Percentiles rank a stretch among this genome's conserved stretches.
These are phyloP conservation scores for Hygrocybe punicea DNA, from an alignment of 768 basidiomycete genomes.

Conservation along the genomic window DNA sequence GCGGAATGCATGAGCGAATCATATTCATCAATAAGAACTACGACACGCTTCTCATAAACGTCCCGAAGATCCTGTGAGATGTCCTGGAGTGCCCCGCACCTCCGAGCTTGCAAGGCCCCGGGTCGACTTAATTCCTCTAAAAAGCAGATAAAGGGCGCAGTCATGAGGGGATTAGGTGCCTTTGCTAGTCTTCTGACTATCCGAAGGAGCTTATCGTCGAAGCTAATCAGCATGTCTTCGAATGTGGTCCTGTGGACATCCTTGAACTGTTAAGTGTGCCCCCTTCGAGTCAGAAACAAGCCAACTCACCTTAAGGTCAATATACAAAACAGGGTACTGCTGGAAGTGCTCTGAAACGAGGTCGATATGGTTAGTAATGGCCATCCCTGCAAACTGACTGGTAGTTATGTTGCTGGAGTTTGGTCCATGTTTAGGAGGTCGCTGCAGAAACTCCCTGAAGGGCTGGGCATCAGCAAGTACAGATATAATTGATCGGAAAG, in stretches of 20 bases:
- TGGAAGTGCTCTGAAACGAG: constrained; percentile 9
- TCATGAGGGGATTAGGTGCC: too few species aligned
- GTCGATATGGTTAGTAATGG: constrained; percentile 10
- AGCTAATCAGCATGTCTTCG: constrained; percentile 5
- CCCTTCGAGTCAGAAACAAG: constrained; percentile 10
- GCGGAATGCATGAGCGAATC: not conserved
- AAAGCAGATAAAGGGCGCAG: too few species aligned
- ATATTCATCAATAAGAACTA: constrained; percentile 3
- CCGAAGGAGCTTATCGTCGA: not conserved
- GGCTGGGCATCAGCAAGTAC: constrained; percentile 9
- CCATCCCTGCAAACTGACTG: constrained; percentile 11
- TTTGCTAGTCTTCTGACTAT: too few species aligned
- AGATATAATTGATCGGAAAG: not conserved
- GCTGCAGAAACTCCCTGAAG: constrained; percentile 12
- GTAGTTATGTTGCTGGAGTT: constrained; percentile 9
- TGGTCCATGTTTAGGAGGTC: constrained; percentile 9
- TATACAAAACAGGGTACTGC: constrained; percentile 11
- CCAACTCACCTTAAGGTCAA: constrained; percentile 11
- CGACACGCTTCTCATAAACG: not conserved
- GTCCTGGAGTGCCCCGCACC: too few species aligned
- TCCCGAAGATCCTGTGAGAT: too few species aligned
- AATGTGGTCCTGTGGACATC: constrained; percentile 8
- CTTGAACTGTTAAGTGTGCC: constrained; percentile 9
- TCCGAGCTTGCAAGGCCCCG: too few species aligned
- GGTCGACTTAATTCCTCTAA: too few species aligned